Base-by-base conservation (phyloP, 2,329 filamentous ascomycete genomes). In the Diaporthe citriasiana region DNA sequence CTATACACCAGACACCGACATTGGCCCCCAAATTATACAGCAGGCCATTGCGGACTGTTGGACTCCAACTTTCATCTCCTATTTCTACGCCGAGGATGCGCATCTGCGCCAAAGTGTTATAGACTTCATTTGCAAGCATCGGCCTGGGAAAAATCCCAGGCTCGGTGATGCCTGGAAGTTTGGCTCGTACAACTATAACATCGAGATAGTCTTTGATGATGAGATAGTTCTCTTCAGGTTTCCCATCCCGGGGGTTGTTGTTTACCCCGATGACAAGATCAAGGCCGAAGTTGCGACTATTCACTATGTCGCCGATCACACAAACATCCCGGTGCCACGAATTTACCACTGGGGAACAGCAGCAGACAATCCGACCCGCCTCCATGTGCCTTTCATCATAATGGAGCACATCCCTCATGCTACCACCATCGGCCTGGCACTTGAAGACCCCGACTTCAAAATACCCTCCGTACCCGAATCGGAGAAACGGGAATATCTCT, bases 301-400 rank as follows among this genome's bases (percentile, higher is more conserved):
- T 77, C 78, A 79, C 30, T 82, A 80, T 73, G 50, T 85, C 33
- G 77, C 78, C 0, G 77, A 72, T 0, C 75, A 82, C 4, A 84
- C 82, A 1, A 79, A 78, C 1, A 82, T 84, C 47, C 83, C 81
- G 0, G 79, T 85, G 1, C 81, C 82, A 1, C 56, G 79, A 1
- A 75, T 83, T n/a, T 80, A 82, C 68, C 75, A 83, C 73, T 80
- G 77, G 66, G 82, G 79, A 3, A 80, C 76, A 13, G 79, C 77
- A 5, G 77, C 73, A 2, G 80, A 83, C 15, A 83, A 83, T 17
- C 80, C 82, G 1, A 77, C 76, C 22, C 80, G 81, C 0, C 72
- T 83, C 12, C 81, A 82, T 0, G 60, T 66, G n/a, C 81, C 82
- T 0, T 84, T 84, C 60, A 82, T 84, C n/a, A 82, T 84, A 50